A percentile compares a stretch with the other conserved stretches of the same genome.
Conservation (phyloP, 2,329 filamentous ascomycete genomes). For the Pestalotiopsis sp. region DNA sequence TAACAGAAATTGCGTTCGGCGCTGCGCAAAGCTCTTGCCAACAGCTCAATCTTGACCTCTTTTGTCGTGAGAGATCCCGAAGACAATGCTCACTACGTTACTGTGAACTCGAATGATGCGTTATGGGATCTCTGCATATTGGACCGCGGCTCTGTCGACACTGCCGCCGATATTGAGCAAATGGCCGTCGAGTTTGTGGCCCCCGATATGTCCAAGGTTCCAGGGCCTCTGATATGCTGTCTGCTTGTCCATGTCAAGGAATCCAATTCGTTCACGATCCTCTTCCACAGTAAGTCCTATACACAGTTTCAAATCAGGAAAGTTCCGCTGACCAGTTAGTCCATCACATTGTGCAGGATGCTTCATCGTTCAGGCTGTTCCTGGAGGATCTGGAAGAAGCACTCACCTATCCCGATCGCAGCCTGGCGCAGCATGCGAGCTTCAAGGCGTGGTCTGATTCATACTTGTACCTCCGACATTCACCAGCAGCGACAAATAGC, state of each 20-base stretch:
- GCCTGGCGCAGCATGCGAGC: background rate
- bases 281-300: background rate
- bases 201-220: background rate
- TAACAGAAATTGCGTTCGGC: background rate
- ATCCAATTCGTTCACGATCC: background rate
- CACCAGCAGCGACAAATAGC: background rate
- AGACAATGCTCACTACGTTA: background rate
- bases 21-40: background rate
- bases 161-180: background rate
- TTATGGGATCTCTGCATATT: background rate
- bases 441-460: background rate
- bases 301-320: background rate
- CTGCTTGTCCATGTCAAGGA: constrained; percentile 1
- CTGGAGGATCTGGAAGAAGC: background rate
- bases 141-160: background rate
- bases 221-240: background rate
- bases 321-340: background rate
- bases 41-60: background rate
- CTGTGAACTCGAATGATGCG: background rate
- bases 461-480: background rate
- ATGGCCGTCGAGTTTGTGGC: background rate
- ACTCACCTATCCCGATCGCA: background rate
- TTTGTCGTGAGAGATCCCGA: background rate
- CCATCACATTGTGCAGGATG: constrained; percentile 10
- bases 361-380: background rate